These are phyloP conservation scores for Boletales sp. DNA, from an alignment of 768 basidiomycete genomes.

Conservation along the genomic window DNA sequence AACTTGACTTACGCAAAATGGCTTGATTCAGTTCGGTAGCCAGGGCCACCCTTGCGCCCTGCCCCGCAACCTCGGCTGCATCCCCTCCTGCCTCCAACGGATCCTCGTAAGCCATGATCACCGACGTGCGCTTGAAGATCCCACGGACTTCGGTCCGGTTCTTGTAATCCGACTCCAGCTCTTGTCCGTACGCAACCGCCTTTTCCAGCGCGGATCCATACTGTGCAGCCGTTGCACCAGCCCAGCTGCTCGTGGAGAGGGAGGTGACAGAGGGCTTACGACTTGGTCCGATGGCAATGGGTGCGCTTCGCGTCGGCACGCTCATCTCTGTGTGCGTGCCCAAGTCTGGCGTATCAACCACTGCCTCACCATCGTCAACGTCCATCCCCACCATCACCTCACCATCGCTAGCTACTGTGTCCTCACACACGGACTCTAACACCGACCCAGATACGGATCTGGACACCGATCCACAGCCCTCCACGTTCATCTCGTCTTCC, in stretches of 20 bases:
- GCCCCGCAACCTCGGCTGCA: constrained; percentile 64
- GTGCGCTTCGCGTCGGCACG: constrained; percentile 16
- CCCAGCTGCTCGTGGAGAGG: constrained; percentile 21
- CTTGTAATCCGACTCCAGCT: constrained; percentile 65
- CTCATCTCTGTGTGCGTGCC: constrained; percentile 8
- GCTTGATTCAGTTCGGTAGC: constrained; percentile 79
- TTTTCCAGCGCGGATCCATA: constrained; percentile 59
- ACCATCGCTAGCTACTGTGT: constrained; percentile 35
- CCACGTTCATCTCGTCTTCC: constrained; percentile 32
- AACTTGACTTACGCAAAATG: constrained; percentile 62
- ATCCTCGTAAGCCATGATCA: constrained; percentile 77
- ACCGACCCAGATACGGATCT: constrained; percentile 23
- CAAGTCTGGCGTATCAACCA: constrained; percentile 27
- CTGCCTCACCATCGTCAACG: constrained; percentile 32
- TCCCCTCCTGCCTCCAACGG: constrained; percentile 64
- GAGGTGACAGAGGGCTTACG: constrained; percentile 27
- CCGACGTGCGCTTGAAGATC: constrained; percentile 70
- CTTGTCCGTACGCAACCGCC: constrained; percentile 73
- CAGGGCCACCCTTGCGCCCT: constrained; percentile 59
- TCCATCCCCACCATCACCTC: constrained; percentile 59
- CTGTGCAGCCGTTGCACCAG: constrained; percentile 30
- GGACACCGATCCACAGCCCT: constrained; percentile 21
- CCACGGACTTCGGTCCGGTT: constrained; percentile 59
- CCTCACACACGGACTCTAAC: constrained; percentile 32
- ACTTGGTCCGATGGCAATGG: constrained; percentile 31